Evolutionary conservation across 108 stramenopile genomes (phyloP), one percentile per base, ranked within the genome.

Genomic region (Cyclotella atomus): DNA sequence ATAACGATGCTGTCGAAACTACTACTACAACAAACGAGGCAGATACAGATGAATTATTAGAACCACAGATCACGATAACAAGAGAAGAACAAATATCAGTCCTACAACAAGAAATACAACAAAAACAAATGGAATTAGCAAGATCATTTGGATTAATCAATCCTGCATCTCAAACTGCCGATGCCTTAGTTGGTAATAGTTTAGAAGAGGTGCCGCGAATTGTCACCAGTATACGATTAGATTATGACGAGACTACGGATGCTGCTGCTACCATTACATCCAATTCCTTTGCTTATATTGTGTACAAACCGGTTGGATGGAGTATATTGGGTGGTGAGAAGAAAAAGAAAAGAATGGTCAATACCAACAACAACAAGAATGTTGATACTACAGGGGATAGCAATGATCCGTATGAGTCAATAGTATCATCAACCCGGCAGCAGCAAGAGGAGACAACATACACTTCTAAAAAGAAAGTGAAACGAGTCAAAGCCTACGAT

Each of bases 261-360:
- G 77, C 59, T 57, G 80, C 41, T 34, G 57, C 55, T 2, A 43
- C 59, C n/a, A 43, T 55, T 41, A 84, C 82, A 19, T 77, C 83
- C 21, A 73, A 66, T 43, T 75, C 77, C 38, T 89, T 75, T 76
- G 92, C 92, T n/a, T 93, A 91, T 73, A 35, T 93, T 14, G 66
- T 93, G 54, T 79, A 91, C 29, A 93, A 93, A 65, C 92, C 92
- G 17, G 79, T 74, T 1, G 92, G 92, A 65, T 93, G 92, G 92
- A 62, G 86, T 41, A 91, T 93, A 50, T 46, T 93, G 50, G 92
- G 88, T 29, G 76, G 84, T 15, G 68, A 43, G 27, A 38, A 59
- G 23, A 83, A 64, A 64, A 81, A 71, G 52, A 67, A 71, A 52
- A 67, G 59, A 44, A 65, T 66, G 15, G 62, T 65, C 34, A 25